These are phyloP conservation scores for Arthroderma uncinatum DNA, from an alignment of 2,329 filamentous ascomycete genomes.

Conservation along the genomic window DNA sequence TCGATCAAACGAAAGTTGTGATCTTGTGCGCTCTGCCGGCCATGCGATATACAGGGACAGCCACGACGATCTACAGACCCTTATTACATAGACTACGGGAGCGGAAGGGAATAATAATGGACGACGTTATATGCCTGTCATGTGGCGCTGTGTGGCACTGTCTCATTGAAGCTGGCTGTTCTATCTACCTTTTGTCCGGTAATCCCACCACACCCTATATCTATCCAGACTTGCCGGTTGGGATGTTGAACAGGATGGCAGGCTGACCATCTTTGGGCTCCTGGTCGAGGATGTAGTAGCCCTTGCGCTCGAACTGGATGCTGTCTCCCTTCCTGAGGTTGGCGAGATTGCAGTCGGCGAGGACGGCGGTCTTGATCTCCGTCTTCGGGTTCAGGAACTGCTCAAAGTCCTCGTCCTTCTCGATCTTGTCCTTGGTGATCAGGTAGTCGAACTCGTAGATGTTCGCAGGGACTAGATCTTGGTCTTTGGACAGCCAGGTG, in stretches of 20 bases:
- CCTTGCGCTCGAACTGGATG: conserved; percentile 88
- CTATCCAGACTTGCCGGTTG: conserved; percentile 46
- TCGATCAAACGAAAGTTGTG: too few relatives aligned
- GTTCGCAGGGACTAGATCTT: conserved; percentile 69
- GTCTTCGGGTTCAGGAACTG: conserved; percentile 70
- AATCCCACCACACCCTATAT: not conserved
- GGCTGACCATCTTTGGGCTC: conserved; percentile 48
- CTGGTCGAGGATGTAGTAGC: conserved; percentile 76
- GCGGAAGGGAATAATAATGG: too few relatives aligned
- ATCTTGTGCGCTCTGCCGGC: not conserved
- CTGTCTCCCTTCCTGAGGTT: conserved; percentile 77
- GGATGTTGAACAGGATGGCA: conserved; percentile 58
- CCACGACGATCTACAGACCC: too few relatives aligned
- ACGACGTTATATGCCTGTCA: not conserved
- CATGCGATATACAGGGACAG: not conserved
- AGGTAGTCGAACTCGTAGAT: conserved; percentile 93
- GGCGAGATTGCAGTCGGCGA: conserved; percentile 70
- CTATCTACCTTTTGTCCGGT: not conserved
- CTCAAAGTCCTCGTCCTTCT: conserved; percentile 76
- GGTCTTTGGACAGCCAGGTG: conserved; percentile 74
- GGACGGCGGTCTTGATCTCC: conserved; percentile 59
- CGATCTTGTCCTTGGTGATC: conserved; percentile 87
- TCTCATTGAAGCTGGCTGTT: not conserved
- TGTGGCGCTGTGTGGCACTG: not conserved
- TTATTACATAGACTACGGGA: too few relatives aligned